phyloP scores from a whole-genome alignment of 2,329 filamentous ascomycete genomes.

The Pleurostoma richardsiae region DNA sequence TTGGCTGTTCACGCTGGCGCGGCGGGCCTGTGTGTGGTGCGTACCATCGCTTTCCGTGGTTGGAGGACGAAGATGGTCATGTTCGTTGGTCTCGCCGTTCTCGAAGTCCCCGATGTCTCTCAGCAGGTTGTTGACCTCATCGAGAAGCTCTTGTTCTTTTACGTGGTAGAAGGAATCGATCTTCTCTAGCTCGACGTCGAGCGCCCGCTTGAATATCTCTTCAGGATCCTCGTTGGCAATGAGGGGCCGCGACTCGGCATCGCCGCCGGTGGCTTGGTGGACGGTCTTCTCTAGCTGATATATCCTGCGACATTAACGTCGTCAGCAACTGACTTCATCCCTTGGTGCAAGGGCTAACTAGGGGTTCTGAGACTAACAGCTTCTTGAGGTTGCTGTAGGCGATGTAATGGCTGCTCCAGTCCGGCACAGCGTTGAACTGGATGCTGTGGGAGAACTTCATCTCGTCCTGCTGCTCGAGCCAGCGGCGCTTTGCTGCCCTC shows the following conservation, averaged over 20 bases:
- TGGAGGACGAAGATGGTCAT: slow-evolving; percentile 18
- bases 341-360: neutral
- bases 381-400: slow-evolving; percentile 99
- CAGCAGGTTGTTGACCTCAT: slow-evolving; percentile 73
- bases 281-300: slow-evolving; percentile 88
- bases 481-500: slow-evolving; percentile 58
- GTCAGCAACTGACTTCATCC: neutral
- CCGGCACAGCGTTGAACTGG: slow-evolving; percentile 99
- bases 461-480: slow-evolving; percentile 70
- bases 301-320: slow-evolving; percentile 52
- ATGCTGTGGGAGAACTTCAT: slow-evolving; percentile 99
- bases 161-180: slow-evolving; percentile 84
- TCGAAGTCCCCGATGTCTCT: slow-evolving; percentile 68
- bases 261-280: slow-evolving; percentile 57
- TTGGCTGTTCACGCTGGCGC: slow-evolving; percentile 32
- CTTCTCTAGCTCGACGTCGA: slow-evolving; percentile 90
- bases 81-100: slow-evolving; percentile 44
- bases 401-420: slow-evolving; percentile 98
- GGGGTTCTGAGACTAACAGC: slow-evolving; percentile 55
- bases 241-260: slow-evolving; percentile 81
- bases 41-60: slow-evolving; percentile 19
- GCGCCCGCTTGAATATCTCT: slow-evolving; percentile 70
- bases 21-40: slow-evolving; percentile 16
- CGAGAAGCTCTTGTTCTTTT: slow-evolving; percentile 83
- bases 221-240: slow-evolving; percentile 73